Evolutionary conservation across 345 rosid species (phyloP), one percentile per base, ranked within the genome.

Genomic region (Arabidopsis arenosa): DNA sequence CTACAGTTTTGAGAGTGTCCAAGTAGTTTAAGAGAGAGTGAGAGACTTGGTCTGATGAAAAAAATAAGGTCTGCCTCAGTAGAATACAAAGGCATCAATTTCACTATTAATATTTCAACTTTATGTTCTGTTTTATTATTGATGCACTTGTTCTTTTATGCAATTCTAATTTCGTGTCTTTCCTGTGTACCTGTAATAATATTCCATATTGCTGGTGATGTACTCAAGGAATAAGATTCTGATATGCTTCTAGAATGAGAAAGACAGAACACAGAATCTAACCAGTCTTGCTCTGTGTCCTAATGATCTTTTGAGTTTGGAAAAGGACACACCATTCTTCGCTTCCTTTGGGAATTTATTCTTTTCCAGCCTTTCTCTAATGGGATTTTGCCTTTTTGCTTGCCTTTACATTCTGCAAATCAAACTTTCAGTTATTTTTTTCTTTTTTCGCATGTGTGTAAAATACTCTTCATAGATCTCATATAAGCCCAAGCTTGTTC

Each of bases 221-320:
- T 64, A 66, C 63, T 57, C 13, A 58, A 9, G 40, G 81, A 78
- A 78, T 72, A 78, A 66, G 81, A 78, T 78, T 66, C 80, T 58
- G 23, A 49, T 40, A 47, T 71, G 52, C 62, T 57, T 76, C 70
- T 45, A 17, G n/a, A 56, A 23, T 37, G 76, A 70, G 76, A 14
- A 26, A 63, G 37, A 62, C 68, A 72, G 47, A n/a, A 57, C 62
- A 72, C 68, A 72, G 68, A 77, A 65, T 77, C 76, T 63, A 9
- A 70, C 66, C 13, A 37, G 72, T 45, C 74, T 59, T 28, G n/a
- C 14, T 61, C 59, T 65, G 18, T 76, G 71, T 70, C 59, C 47
- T 7, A 35, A 76, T 69, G 21, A 62, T 59, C 75, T 70, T 76
- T 76, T 55, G 72, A 63, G 53, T 39, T 70, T 55, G 28, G 59